phyloP scores from a whole-genome alignment of 306 rosid genomes.

The Acacia melanoxylon region DNA sequence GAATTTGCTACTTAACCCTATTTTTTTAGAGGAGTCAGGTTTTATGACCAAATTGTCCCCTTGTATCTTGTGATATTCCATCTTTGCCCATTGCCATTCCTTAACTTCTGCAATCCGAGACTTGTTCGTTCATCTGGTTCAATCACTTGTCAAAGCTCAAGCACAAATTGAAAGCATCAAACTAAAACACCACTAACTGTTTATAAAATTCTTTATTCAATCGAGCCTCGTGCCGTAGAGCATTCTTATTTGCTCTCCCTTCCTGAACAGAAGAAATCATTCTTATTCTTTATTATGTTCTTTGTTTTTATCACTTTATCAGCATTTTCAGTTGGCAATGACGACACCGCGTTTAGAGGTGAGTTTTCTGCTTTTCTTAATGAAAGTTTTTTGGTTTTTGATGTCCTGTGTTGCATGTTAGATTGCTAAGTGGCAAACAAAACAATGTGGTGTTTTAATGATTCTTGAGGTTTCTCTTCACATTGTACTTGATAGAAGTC shows the following conservation, averaged over 20 bases:
- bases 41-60: no score
- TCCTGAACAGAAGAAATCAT: neutral
- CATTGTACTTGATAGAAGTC: neutral
- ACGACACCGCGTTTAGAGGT: slow-evolving; percentile 26
- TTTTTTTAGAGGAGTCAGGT: no score
- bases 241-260: no score
- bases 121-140: slow-evolving; percentile 40
- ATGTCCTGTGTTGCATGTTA: neutral
- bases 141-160: neutral
- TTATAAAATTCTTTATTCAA: no score
- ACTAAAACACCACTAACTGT: neutral
- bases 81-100: no score
- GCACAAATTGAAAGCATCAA: neutral
- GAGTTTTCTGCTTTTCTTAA: neutral
- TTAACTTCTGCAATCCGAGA: no score
- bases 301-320: slow-evolving; percentile 6
- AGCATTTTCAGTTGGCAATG: slow-evolving; percentile 12
- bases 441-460: neutral
- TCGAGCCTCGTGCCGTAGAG: no score
- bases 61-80: no score
- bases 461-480: slow-evolving; percentile 13
- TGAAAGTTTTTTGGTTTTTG: neutral
- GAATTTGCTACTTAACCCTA: no score
- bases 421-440: neutral
- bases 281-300: neutral